These are phyloP conservation scores for Jamesozyma rosinii DNA, from an alignment of 805 yeast species.

Conservation along the genomic window DNA sequence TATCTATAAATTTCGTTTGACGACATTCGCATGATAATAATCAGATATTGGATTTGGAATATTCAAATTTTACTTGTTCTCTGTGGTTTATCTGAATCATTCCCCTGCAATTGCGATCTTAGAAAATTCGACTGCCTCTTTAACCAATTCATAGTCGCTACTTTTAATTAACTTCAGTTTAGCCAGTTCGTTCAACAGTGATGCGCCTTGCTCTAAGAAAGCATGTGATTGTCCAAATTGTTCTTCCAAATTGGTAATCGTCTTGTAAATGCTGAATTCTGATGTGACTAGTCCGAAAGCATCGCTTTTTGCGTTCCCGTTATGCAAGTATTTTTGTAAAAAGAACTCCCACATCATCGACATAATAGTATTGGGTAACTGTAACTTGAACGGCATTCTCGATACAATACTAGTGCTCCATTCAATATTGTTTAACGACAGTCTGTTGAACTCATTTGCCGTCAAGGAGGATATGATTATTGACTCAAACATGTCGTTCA, in stretches of 20 bases:
- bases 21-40: no score
- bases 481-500: conserved; percentile 48
- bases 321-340: conserved; percentile 29
- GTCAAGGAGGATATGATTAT: conserved; percentile 42
- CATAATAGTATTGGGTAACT: conserved; percentile 51
- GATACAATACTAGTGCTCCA: conserved; percentile 50
- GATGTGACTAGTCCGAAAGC: conserved; percentile 23
- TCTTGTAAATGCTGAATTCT: conserved; percentile 24
- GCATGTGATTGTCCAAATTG: conserved; percentile 19
- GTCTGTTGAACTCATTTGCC: conserved; percentile 52
- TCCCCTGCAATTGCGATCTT: conserved; percentile 9
- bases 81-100: neutral
- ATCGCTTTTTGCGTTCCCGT: conserved; percentile 27
- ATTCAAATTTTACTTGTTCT: neutral
- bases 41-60: no score
- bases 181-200: conserved; percentile 14
- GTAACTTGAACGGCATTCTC: conserved; percentile 51
- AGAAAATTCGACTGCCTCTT: conserved; percentile 21
- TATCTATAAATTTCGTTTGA: neutral
- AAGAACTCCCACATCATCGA: conserved; percentile 36
- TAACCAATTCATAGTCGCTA: conserved; percentile 15
- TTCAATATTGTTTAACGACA: conserved; percentile 35
- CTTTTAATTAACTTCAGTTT: conserved; percentile 13
- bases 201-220: conserved; percentile 15
- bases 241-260: conserved; percentile 24